Conservation (phyloP, 73 alveolate genomes). For the Stentor roeselii region DNA sequence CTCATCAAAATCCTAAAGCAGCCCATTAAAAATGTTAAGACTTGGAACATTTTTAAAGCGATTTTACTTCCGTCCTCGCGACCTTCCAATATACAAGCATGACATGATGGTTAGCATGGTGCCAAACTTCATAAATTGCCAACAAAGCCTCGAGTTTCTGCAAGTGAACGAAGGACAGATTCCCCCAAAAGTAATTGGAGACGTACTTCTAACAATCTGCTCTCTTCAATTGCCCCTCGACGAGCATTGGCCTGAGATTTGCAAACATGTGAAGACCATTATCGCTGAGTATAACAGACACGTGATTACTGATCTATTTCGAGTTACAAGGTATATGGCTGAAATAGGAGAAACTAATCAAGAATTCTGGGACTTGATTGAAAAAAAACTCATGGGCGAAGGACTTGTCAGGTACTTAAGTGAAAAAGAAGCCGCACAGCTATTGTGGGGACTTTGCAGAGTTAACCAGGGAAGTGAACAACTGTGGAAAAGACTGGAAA, state of each 20-base stretch:
- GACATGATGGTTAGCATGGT: not conserved
- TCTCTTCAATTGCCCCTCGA: not conserved
- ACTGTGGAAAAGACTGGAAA: conserved; percentile 21
- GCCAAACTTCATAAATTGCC: conserved; percentile 14
- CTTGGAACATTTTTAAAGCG: not conserved
- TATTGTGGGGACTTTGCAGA: not conserved
- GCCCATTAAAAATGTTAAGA: not conserved
- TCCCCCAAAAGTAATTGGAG: conserved; percentile 7
- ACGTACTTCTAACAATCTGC: not conserved
- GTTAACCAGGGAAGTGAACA: not conserved
- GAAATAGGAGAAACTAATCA: conserved; percentile 1
- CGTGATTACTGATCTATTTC: not conserved
- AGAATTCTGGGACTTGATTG: conserved; percentile 23
- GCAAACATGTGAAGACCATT: not conserved
- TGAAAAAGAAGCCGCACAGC: conserved; percentile 17
- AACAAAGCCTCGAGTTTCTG: not conserved
- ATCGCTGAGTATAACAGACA: not conserved
- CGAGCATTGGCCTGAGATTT: conserved; percentile 23
- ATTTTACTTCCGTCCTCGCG: conserved; percentile 10
- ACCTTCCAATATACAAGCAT: not conserved
- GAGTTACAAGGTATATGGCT: not conserved
- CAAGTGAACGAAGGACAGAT: not conserved
- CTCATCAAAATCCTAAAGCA: too few species aligned
- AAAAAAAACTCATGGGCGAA: not conserved
- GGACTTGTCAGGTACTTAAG: not conserved